phyloP scores from a whole-genome alignment of 495 filamentous ascomycete genomes.

The Gamarada debralockiae region DNA sequence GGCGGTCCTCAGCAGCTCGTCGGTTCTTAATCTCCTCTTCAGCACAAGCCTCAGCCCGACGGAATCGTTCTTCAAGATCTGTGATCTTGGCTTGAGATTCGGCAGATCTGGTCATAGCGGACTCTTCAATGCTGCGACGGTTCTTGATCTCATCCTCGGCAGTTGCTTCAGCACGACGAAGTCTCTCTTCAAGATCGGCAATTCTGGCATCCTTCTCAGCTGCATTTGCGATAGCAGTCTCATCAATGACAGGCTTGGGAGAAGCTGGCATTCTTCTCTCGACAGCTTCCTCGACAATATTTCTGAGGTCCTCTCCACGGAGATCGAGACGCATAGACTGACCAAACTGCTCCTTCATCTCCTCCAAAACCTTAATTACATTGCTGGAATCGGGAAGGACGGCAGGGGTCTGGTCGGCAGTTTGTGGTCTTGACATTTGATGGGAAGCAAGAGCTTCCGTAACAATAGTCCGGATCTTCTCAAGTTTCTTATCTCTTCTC shows the following conservation, averaged over 20 bases:
- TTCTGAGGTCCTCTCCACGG: constrained; percentile 52
- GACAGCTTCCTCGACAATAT: constrained; percentile 56
- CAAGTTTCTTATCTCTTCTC: constrained; percentile 69
- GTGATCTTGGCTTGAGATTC: not conserved
- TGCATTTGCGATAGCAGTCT: constrained; percentile 30
- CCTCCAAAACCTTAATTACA: constrained; percentile 54
- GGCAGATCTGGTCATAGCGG: not conserved
- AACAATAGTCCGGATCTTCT: constrained; percentile 79
- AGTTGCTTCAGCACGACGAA: constrained; percentile 44
- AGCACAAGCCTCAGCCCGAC: not conserved
- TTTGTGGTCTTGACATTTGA: constrained; percentile 26
- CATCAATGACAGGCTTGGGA: constrained; percentile 27
- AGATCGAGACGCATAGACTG: constrained; percentile 39
- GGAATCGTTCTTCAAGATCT: not conserved
- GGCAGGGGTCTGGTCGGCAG: constrained; percentile 15
- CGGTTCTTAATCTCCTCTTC: constrained; percentile 56
- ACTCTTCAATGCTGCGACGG: constrained; percentile 61
- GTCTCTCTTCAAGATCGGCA: constrained; percentile 39
- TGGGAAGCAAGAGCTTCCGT: constrained; percentile 71
- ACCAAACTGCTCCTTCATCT: constrained; percentile 49
- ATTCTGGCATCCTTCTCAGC: constrained; percentile 21
- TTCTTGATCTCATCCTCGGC: constrained; percentile 70
- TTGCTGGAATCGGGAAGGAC: constrained; percentile 40
- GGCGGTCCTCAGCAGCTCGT: constrained; percentile 66
- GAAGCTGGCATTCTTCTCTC: constrained; percentile 43